Conservation (phyloP, 345 rosid species). For the Adansonia digitata region DNA sequence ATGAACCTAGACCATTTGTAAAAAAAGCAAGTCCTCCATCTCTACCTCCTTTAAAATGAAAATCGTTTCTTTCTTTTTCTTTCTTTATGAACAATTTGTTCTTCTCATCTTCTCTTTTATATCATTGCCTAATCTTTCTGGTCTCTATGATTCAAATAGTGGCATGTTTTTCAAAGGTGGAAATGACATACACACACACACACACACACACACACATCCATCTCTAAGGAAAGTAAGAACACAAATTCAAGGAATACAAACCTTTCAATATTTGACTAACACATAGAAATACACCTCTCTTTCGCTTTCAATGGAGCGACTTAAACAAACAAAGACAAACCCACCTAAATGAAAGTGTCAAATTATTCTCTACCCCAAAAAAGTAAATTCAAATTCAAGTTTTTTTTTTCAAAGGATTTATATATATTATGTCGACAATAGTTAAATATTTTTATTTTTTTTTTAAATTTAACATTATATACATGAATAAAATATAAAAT, state of each 20-base stretch:
- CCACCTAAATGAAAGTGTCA: neutral
- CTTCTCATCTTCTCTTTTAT: neutral
- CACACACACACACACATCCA: neutral
- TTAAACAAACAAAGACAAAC: neutral
- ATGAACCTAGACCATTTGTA: neutral
- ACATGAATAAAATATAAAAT: too few species aligned
- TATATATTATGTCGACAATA: too few species aligned
- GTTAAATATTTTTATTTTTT: too few species aligned
- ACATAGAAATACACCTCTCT: neutral
- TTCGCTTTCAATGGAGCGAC: neutral
- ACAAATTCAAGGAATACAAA: neutral
- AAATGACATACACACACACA: too few species aligned
- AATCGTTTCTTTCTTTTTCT: neutral
- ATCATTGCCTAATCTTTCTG: neutral
- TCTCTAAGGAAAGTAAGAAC: neutral
- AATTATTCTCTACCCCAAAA: neutral
- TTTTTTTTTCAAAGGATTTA: too few species aligned
- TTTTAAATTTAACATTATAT: too few species aligned
- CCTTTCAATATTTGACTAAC: neutral
- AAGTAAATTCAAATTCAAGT: too few species aligned
- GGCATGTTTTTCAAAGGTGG: neutral
- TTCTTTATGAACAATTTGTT: neutral
- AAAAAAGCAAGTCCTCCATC: neutral
- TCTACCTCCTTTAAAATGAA: neutral
- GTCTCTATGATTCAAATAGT: neutral